phyloP scores from a whole-genome alignment of 176 grass and related monocot species.

The Triticum timopheevii region DNA sequence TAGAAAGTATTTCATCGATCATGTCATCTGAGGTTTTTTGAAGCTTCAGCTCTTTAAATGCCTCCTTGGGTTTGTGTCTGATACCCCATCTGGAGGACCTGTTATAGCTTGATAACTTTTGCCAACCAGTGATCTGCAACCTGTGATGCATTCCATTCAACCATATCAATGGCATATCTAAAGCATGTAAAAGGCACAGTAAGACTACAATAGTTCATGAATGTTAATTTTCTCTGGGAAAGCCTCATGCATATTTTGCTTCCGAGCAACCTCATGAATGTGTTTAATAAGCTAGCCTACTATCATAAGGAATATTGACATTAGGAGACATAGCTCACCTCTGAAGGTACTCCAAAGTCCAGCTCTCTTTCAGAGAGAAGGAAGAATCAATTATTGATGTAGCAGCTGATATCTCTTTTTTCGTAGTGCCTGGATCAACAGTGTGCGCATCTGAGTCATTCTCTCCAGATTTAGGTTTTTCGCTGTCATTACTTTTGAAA shows the following conservation, averaged over 20 bases:
- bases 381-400: slow-evolving; percentile 78
- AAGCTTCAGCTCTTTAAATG: slow-evolving; percentile 82
- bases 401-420: slow-evolving; percentile 42
- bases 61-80: slow-evolving; percentile 62
- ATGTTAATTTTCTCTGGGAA: neutral
- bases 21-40: slow-evolving; percentile 58
- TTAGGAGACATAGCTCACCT: slow-evolving; percentile 53
- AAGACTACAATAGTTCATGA: neutral
- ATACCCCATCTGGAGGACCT: slow-evolving; percentile 73
- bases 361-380: slow-evolving; percentile 54
- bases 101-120: slow-evolving; percentile 52
- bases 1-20: slow-evolving; percentile 37
- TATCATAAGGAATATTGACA: slow-evolving; percentile 6
- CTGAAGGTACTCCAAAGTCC: slow-evolving; percentile 53
- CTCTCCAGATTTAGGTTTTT: slow-evolving; percentile 43
- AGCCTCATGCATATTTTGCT: neutral
- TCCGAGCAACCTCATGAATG: neutral
- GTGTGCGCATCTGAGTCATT: slow-evolving; percentile 18
- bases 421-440: slow-evolving; percentile 19
- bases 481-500: slow-evolving; percentile 68
- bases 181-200: neutral
- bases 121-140: slow-evolving; percentile 68
- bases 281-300: neutral
- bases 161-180: neutral
- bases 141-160: slow-evolving; percentile 37